A percentile compares a stretch with the other conserved stretches of the same genome.
Conservation (phyloP, 1,284 basidiomycete genomes). For the Coniferiporia weirii region DNA sequence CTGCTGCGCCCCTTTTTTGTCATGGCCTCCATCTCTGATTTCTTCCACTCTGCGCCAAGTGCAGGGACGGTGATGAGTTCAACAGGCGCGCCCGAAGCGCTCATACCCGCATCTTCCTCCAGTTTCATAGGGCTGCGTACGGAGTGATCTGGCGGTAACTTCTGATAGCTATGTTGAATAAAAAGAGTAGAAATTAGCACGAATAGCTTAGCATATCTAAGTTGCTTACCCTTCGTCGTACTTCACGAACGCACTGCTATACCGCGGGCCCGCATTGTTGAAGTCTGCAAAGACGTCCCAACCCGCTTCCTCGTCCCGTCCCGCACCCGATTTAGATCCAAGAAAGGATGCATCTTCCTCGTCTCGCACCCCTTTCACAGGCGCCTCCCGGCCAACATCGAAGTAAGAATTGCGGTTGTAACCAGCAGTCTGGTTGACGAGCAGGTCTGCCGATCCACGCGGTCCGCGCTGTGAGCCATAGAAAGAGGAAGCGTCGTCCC, state of each 20-base stretch:
- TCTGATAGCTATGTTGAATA: slow-evolving; percentile 27
- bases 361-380: slow-evolving; percentile 66
- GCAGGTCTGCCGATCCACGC: slow-evolving; percentile 40
- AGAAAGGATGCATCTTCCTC: slow-evolving; percentile 42
- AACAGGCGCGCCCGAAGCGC: slow-evolving; percentile 39
- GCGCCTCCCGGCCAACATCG: slow-evolving; percentile 60
- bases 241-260: slow-evolving; percentile 55
- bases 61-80: slow-evolving; percentile 87
- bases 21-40: slow-evolving; percentile 69
- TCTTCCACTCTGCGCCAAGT: slow-evolving; percentile 81
- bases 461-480: slow-evolving; percentile 35
- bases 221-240: slow-evolving; percentile 27
- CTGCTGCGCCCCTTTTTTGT: slow-evolving; percentile 64
- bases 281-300: slow-evolving; percentile 91
- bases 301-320: slow-evolving; percentile 30
- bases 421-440: slow-evolving; percentile 46
- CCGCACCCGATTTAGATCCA: slow-evolving; percentile 9
- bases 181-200: slow-evolving; percentile 12
- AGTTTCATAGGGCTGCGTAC: slow-evolving; percentile 26
- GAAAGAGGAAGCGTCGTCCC: slow-evolving; percentile 66
- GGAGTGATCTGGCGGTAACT: slow-evolving; percentile 19
- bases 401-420: slow-evolving; percentile 67
- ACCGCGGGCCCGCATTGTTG: slow-evolving; percentile 80
- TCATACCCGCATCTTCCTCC: slow-evolving; percentile 32
- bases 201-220: slow-evolving; percentile 6